phyloP scores from a whole-genome alignment of 2,329 filamentous ascomycete species.

The Purpureocillium lavendulum region DNA sequence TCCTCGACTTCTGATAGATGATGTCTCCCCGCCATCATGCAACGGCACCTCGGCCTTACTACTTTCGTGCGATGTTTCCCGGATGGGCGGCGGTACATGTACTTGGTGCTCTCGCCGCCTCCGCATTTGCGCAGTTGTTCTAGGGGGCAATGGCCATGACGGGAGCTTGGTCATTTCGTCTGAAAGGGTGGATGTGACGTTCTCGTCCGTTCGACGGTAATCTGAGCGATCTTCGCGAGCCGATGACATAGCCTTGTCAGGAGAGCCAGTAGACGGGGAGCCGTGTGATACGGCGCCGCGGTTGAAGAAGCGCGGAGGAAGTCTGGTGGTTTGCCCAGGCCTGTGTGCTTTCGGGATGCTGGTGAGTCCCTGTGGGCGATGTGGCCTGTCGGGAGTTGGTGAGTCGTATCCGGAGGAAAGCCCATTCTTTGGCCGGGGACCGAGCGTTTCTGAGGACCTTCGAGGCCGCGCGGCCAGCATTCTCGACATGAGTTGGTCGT shows the following conservation, averaged over 20 bases:
- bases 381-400: too few relatives aligned
- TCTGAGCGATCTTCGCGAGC: too few relatives aligned
- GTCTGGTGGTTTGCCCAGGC: constrained; percentile 1
- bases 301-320: constrained; percentile 8
- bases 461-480: constrained; percentile 5
- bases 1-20: constrained; percentile 7
- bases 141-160: constrained; percentile 4
- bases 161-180: constrained; percentile 2
- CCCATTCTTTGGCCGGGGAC: background rate
- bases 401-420: too few relatives aligned
- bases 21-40: constrained; percentile 4
- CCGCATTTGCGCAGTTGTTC: background rate
- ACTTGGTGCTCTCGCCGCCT: constrained; percentile 2
- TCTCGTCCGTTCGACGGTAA: too few relatives aligned
- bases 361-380: too few relatives aligned
- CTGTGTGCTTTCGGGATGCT: background rate
- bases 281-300: constrained; percentile 7
- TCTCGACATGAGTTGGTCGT: background rate
- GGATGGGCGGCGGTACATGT: constrained; percentile 8
- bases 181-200: background rate
- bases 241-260: background rate
- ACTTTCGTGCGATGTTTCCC: constrained; percentile 3
- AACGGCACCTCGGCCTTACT: background rate
- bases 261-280: background rate
- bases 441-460: constrained; percentile 11